Conservation (phyloP, 306 rosid species). For the Sindora glabra region DNA sequence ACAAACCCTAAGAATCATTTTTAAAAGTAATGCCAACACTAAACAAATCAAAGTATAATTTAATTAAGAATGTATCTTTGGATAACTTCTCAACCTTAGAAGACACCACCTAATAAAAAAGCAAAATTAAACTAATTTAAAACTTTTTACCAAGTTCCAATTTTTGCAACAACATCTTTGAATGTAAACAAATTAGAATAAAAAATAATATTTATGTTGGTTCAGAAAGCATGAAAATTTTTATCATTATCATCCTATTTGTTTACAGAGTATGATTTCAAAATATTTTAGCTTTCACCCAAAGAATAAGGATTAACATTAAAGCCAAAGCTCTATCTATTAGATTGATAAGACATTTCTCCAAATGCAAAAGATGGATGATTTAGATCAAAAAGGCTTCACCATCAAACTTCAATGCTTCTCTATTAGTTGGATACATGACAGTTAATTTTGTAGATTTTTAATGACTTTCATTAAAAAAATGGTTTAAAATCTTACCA, state of each 20-base stretch:
- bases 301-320: conserved; percentile 32
- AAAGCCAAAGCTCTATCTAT: conserved; percentile 37
- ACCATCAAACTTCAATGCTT: conserved; percentile 15
- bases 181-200: conserved; percentile 32
- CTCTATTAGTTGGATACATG: conserved; percentile 16
- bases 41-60: conserved; percentile 31
- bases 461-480: no score
- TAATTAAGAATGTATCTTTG: conserved; percentile 7
- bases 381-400: conserved; percentile 11
- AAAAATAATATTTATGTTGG: conserved; percentile 20
- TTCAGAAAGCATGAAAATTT: conserved; percentile 18
- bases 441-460: conserved; percentile 30
- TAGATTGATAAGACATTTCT: conserved; percentile 26
- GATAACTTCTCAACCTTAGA: not conserved
- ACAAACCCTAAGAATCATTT: conserved; percentile 65
- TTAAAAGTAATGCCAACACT: conserved; percentile 41
- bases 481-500: no score
- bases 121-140: conserved; percentile 5
- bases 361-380: conserved; percentile 28
- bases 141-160: conserved; percentile 35
- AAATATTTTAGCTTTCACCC: conserved; percentile 17
- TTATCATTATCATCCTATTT: conserved; percentile 20
- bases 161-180: conserved; percentile 27
- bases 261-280: conserved; percentile 23
- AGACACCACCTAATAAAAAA: not conserved